Evolutionary conservation across 2,329 filamentous ascomycete genomes (phyloP), one percentile per base, ranked within the genome.

Genomic region (Neophaeococcomyces mojaviensis): DNA sequence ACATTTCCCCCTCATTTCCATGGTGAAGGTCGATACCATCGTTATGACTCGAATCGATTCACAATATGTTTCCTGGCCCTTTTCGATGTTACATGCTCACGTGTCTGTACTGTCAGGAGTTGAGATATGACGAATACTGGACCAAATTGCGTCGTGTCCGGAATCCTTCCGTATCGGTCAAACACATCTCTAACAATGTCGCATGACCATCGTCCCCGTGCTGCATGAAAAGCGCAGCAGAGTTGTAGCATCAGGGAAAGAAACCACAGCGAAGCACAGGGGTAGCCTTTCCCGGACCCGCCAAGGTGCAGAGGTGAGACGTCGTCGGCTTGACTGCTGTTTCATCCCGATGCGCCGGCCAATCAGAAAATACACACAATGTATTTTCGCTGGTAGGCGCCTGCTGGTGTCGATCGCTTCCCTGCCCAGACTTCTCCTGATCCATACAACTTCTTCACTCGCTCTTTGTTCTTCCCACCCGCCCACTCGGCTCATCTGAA

Each of bases 221-320:
- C 24, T 10, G 24, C 10, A 10, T 10, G 24, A 28, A 10, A 28
- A 28, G 3, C 20, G n/a, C 16, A 37, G 20, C 35, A 20, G 18
- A 20, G 16, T 16, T 37, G 10, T 20, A 20, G 20, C 35, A 12
- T 16, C n/a, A 12, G 12, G 10, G 8, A 5, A 9, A 37, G n/a
- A 20, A 12, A 20, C 16, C 16, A 20, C 18, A 37, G 10, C 5
- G 15, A 35, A n/a, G 13, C 7, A 6, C 32, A n/a, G 36, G 15
- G 19, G 20, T 7, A 38, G 16, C 20, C 13, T 20, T 38, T 19
- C 15, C n/a, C 28, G n/a, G 26, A 31, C 13, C 39, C 39, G 39
- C 40, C 40, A 37, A 41, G 32, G 28, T 36, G n/a, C 32, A 16
- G 6, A 44, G 32, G 36, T 44, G 41, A 44, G 33, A 44, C 41